phyloP scores from a whole-genome alignment of 345 rosid genomes.

The Mangifera indica region DNA sequence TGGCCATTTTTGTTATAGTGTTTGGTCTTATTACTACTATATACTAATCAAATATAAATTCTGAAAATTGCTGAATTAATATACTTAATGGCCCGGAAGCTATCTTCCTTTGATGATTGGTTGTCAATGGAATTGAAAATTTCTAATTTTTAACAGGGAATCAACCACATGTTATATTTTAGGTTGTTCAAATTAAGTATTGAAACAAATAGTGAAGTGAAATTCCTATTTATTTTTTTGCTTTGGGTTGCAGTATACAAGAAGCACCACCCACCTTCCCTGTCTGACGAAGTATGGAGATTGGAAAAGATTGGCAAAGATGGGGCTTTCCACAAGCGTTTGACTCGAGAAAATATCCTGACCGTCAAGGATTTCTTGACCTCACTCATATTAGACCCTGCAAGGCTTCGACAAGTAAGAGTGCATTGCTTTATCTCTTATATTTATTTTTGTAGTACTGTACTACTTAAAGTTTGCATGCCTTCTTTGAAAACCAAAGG shows the following conservation, averaged over 20 bases:
- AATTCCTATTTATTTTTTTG: constrained; percentile 1
- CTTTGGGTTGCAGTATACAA: constrained; percentile 68
- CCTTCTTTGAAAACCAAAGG: constrained; percentile 3
- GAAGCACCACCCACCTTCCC: constrained; percentile 94
- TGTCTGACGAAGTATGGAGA: constrained; percentile 91
- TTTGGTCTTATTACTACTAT: no score
- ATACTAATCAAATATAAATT: no score
- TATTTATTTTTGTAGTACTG: background rate
- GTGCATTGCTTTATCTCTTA: constrained; percentile 13
- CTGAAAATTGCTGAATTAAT: no score
- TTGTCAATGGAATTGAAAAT: background rate
- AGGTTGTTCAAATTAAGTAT: background rate
- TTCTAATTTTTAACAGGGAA: background rate
- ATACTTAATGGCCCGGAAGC: no score
- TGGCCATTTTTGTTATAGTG: no score
- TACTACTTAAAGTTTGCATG: background rate
- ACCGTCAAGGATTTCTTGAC: constrained; percentile 86
- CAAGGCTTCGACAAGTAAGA: constrained; percentile 76
- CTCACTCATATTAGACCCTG: constrained; percentile 56
- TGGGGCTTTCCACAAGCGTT: constrained; percentile 94
- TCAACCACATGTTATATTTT: background rate
- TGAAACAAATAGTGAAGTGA: background rate
- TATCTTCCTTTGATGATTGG: background rate
- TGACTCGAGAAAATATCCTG: constrained; percentile 61
- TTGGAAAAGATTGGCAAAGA: constrained; percentile 98